phyloP scores from a whole-genome alignment of 208 protist species.

The Kentomonas sorsogonicus region DNA sequence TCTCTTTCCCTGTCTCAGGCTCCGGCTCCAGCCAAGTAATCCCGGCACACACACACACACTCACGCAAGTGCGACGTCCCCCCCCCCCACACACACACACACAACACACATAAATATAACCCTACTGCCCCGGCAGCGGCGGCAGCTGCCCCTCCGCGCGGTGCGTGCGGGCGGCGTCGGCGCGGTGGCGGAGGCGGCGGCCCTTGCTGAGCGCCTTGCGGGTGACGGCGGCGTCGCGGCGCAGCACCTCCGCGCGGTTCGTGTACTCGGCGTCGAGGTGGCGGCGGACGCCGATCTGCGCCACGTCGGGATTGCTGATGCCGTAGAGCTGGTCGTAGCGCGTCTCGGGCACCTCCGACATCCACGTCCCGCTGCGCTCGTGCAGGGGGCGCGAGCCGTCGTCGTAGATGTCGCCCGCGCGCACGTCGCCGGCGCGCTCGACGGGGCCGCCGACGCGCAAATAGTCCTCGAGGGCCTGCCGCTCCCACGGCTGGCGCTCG shows the following conservation, averaged over 20 bases:
- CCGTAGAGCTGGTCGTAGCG: slow-evolving; percentile 87
- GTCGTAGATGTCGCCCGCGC: slow-evolving; percentile 81
- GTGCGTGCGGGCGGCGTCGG: slow-evolving; percentile 67
- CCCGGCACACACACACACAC: slow-evolving; percentile 8
- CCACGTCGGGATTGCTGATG: slow-evolving; percentile 73
- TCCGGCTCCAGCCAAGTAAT: neutral
- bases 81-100: no score
- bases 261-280: slow-evolving; percentile 80
- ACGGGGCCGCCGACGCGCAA: slow-evolving; percentile 37
- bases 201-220: slow-evolving; percentile 59
- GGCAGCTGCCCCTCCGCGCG: slow-evolving; percentile 55
- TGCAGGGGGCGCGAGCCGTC: slow-evolving; percentile 55
- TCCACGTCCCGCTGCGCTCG: slow-evolving; percentile 76
- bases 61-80: neutral
- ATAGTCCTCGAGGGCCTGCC: slow-evolving; percentile 53
- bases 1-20: slow-evolving; percentile 1
- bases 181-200: slow-evolving; percentile 67
- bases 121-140: slow-evolving; percentile 13
- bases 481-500: slow-evolving; percentile 70
- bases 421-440: slow-evolving; percentile 75
- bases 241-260: slow-evolving; percentile 69
- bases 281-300: slow-evolving; percentile 81
- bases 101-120: no score
- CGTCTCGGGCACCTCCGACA: slow-evolving; percentile 85
- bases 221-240: slow-evolving; percentile 72